These are phyloP conservation scores for Diplodia scrobiculata DNA, from an alignment of 2,329 filamentous ascomycete species.

Conservation along the genomic window DNA sequence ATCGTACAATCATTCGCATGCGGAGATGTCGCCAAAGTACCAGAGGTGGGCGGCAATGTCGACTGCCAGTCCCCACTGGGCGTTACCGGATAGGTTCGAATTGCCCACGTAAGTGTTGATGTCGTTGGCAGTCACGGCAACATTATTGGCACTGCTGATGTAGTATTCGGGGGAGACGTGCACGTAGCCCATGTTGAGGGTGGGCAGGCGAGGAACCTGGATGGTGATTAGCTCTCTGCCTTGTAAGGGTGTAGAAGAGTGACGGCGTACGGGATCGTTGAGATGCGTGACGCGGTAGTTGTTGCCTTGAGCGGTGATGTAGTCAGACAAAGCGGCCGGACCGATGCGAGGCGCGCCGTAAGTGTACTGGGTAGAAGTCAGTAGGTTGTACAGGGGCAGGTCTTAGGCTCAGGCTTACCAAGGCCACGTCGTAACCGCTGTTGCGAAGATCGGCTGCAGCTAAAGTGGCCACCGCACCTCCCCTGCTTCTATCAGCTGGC, in stretches of 20 bases:
- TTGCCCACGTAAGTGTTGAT: conserved; percentile 34
- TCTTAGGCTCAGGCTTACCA: conserved; percentile 40
- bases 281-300: conserved; percentile 69
- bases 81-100: conserved; percentile 38
- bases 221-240: neutral
- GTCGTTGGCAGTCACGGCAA: conserved; percentile 34
- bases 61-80: conserved; percentile 37
- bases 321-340: conserved; percentile 59
- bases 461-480: conserved; percentile 64
- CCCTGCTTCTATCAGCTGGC: conserved; percentile 36
- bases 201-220: conserved; percentile 18
- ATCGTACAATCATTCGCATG: conserved; percentile 34
- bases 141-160: conserved; percentile 38
- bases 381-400: neutral
- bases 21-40: conserved; percentile 44
- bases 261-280: conserved; percentile 61
- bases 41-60: conserved; percentile 37
- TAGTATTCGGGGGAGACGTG: conserved; percentile 71
- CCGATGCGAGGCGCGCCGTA: conserved; percentile 70
- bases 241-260: neutral
- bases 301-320: conserved; percentile 57
- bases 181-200: conserved; percentile 55
- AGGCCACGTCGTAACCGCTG: conserved; percentile 53
- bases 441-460: conserved; percentile 60
- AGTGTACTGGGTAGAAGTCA: conserved; percentile 51